phyloP scores from a whole-genome alignment of 176 grass and related monocot species.

The Aegilops speltoides region DNA sequence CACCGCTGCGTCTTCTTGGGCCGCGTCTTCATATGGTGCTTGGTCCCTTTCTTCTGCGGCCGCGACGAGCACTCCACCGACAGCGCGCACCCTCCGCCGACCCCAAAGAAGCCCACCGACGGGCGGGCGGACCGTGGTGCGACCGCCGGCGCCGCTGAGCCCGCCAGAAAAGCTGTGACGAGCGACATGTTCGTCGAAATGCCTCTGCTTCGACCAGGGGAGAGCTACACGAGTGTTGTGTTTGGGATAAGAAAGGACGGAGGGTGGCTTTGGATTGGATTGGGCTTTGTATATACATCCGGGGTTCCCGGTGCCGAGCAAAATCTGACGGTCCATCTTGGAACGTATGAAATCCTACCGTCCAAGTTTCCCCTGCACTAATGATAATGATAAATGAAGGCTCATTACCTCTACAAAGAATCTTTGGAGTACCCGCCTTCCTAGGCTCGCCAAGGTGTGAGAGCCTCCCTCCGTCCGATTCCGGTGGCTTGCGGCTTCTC shows the following conservation, averaged over 20 bases:
- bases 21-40: constrained; percentile 91
- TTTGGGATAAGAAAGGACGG: constrained; percentile 33
- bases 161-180: constrained; percentile 11
- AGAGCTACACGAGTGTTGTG: not conserved
- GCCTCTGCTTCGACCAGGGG: not conserved
- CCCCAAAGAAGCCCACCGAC: not conserved
- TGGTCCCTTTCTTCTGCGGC: constrained; percentile 88
- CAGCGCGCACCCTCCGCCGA: constrained; percentile 25
- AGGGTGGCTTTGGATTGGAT: constrained; percentile 27
- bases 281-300: not conserved
- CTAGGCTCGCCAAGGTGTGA: too few species aligned
- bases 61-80: constrained; percentile 81
- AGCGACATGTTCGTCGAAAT: constrained; percentile 12
- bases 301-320: too few species aligned
- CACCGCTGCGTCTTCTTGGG: constrained; percentile 81
- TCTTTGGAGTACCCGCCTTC: too few species aligned
- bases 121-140: not conserved
- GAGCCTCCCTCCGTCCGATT: too few species aligned
- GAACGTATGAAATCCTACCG: not conserved
- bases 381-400: too few species aligned
- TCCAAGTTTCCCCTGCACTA: not conserved
- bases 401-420: too few species aligned
- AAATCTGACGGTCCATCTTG: constrained; percentile 2
- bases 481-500: too few species aligned
- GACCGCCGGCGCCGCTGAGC: constrained; percentile 11